These are phyloP conservation scores for Panaeolus cyanescens DNA, from an alignment of 768 basidiomycete species.

Conservation along the genomic window DNA sequence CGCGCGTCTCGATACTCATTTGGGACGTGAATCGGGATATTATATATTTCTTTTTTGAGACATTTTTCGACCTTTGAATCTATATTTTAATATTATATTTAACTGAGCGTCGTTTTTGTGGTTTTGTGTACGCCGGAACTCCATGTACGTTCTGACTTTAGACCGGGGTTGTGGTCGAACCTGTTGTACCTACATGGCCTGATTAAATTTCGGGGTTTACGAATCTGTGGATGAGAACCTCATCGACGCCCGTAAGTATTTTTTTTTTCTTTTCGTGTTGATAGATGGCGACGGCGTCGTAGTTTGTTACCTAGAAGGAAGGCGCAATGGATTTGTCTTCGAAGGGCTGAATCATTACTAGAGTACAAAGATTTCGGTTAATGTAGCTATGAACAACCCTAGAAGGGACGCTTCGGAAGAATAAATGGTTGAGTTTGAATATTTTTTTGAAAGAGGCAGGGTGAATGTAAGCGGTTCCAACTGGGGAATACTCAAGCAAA, in stretches of 20 bases:
- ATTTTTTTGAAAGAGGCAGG: no score
- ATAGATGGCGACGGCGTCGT: neutral
- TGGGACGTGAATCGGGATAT: no score
- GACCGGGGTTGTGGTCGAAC: no score
- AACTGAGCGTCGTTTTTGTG: neutral
- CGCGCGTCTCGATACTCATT: no score
- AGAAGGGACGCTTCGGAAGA: neutral
- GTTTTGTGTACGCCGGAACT: neutral
- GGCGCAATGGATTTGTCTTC: neutral
- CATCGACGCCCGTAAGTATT: no score
- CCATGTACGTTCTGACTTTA: neutral
- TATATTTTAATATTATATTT: no score
- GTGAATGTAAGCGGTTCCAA: no score
- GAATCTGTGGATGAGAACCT: neutral
- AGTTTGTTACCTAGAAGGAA: neutral
- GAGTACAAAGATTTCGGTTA: neutral
- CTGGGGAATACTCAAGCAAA: no score
- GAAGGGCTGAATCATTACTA: neutral
- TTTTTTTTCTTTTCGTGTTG: neutral
- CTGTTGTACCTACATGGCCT: neutral
- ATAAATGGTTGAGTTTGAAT: neutral
- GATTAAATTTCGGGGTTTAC: neutral
- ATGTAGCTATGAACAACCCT: neutral
- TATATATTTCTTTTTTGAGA: no score
- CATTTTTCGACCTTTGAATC: no score